Evolutionary conservation across 306 rosid species (phyloP).

Genomic region (Quercus suber): DNA sequence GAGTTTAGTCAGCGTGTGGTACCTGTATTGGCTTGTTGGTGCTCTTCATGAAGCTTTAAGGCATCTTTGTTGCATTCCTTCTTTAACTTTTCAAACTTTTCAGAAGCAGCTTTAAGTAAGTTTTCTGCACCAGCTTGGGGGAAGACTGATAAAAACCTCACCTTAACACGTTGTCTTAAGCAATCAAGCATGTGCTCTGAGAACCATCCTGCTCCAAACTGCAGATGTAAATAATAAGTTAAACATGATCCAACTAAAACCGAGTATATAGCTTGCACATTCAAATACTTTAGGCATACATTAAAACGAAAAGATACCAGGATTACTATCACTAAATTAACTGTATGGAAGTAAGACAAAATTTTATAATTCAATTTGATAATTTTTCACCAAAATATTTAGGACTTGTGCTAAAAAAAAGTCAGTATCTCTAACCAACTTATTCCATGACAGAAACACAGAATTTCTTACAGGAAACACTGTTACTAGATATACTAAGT

Average conservation of each 20-base stretch:
- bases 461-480: not conserved
- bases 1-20: not conserved
- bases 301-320: not conserved
- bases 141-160: conserved; percentile 67
- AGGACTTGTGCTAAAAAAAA: not conserved
- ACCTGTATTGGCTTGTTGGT: conserved; percentile 61
- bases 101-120: conserved; percentile 64
- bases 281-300: not conserved
- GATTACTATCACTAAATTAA: not conserved
- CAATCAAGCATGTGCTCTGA: conserved; percentile 47
- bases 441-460: not conserved
- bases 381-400: not conserved
- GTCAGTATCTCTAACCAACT: not conserved
- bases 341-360: not conserved
- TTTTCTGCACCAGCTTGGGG: conserved; percentile 61
- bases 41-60: conserved; percentile 42
- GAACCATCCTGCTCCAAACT: conserved; percentile 88
- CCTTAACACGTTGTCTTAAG: conserved; percentile 63
- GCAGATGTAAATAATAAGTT: conserved; percentile 29
- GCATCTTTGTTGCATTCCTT: conserved; percentile 40
- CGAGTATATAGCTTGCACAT: not conserved
- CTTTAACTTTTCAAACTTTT: conserved; percentile 69
- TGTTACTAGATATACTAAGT: not conserved
- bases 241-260: conserved; percentile 12
- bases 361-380: not conserved